A percentile compares a stretch with the other conserved stretches of the same genome.
These are phyloP conservation scores for Bauhinia variegata DNA, from an alignment of 306 rosid species.

Conservation along the genomic window DNA sequence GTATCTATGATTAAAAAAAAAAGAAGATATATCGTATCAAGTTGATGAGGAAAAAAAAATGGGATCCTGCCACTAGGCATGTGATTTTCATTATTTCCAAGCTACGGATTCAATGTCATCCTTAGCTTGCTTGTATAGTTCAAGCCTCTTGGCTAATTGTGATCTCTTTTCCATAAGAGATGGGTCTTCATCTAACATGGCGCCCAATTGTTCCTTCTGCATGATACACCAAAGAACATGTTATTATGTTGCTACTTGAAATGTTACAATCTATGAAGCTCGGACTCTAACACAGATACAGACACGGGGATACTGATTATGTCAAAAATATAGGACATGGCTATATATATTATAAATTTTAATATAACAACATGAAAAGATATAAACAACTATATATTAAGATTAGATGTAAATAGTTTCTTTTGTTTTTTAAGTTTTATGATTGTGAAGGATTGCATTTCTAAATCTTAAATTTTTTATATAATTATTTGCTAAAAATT, in stretches of 20 bases:
- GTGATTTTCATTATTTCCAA: slow-evolving; percentile 66
- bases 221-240: slow-evolving; percentile 27
- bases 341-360: no score
- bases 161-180: slow-evolving; percentile 84
- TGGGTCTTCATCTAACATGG: slow-evolving; percentile 97
- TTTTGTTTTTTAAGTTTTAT: no score
- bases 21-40: slow-evolving; percentile 27
- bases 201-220: slow-evolving; percentile 91
- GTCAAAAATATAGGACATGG: no score
- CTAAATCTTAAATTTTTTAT: no score
- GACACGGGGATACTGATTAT: no score
- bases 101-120: slow-evolving; percentile 95
- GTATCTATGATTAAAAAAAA: slow-evolving; percentile 28
- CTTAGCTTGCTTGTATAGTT: slow-evolving; percentile 93
- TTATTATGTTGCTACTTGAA: neutral
- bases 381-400: no score
- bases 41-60: neutral
- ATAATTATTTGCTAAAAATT: no score
- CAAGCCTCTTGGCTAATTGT: slow-evolving; percentile 82
- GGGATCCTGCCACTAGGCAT: slow-evolving; percentile 10
- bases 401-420: no score
- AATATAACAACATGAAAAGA: no score
- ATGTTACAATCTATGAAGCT: neutral
- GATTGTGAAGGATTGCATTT: no score
- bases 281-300: no score